phyloP scores from a whole-genome alignment of 2,329 filamentous ascomycete species.

The Orbilia oligospora region DNA sequence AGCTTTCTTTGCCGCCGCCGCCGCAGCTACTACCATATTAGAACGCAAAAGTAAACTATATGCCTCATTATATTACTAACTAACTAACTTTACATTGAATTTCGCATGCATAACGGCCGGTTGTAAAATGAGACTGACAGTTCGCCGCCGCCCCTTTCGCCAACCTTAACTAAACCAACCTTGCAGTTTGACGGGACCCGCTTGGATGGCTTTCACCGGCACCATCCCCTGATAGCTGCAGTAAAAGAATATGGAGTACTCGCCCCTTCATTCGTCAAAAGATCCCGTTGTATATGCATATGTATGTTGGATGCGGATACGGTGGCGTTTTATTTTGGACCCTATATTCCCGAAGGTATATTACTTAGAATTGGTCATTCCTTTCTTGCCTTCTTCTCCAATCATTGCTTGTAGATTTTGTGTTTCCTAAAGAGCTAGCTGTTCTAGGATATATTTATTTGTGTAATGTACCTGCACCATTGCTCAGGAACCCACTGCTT shows the following conservation, averaged over 20 bases:
- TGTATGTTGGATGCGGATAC: constrained; percentile 29
- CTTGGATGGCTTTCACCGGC: not conserved
- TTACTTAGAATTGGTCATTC: constrained; percentile 29
- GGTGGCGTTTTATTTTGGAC: constrained; percentile 39
- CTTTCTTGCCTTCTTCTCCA: not conserved
- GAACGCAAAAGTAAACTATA: not conserved
- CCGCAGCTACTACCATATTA: constrained; percentile 27
- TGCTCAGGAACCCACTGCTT: constrained; percentile 15
- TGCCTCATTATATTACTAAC: constrained; percentile 15
- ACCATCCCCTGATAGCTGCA: constrained; percentile 44
- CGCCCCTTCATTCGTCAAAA: constrained; percentile 42
- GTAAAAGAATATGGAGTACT: constrained; percentile 7
- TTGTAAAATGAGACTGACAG: constrained; percentile 39
- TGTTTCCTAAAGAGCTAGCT: not conserved
- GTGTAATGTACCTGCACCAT: constrained; percentile 23
- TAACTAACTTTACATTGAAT: constrained; percentile 18
- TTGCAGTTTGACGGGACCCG: constrained; percentile 17
- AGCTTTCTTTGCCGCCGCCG: constrained; percentile 33
- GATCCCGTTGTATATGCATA: not conserved
- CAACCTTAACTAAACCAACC: constrained; percentile 32
- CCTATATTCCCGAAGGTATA: not conserved
- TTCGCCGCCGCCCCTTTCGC: constrained; percentile 30
- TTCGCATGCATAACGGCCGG: constrained; percentile 31
- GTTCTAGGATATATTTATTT: not conserved
- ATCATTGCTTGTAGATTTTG: not conserved